Percentiles rank a stretch among this genome's conserved stretches.
These are phyloP conservation scores for Xylaria grammica DNA, from an alignment of 495 filamentous ascomycete genomes.

Conservation along the genomic window DNA sequence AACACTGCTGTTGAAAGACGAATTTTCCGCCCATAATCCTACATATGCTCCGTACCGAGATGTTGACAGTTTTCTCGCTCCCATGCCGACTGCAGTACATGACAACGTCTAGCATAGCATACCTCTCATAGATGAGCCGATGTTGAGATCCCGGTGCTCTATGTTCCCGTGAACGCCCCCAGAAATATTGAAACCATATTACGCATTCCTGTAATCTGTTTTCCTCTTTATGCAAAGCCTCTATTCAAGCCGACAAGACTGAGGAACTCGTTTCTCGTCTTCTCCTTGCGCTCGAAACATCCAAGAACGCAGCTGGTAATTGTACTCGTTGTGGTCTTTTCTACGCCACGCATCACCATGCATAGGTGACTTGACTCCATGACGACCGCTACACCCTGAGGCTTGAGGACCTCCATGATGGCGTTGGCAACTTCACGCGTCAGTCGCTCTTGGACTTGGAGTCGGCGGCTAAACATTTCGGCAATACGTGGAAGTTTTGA, in stretches of 20 bases:
- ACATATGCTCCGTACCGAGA: slow-evolving; percentile 16
- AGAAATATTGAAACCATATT: not conserved
- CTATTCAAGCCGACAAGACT: slow-evolving; percentile 73
- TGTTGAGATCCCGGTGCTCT: slow-evolving; percentile 38
- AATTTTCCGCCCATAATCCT: slow-evolving; percentile 15
- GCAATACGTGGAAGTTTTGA: slow-evolving; percentile 95
- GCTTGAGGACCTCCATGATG: slow-evolving; percentile 88
- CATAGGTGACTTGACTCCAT: slow-evolving; percentile 98
- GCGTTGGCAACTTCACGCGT: slow-evolving; percentile 97
- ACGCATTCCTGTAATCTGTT: not conserved
- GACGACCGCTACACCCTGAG: slow-evolving; percentile 93
- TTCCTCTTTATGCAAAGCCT: slow-evolving; percentile 30
- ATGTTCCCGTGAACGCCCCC: slow-evolving; percentile 11
- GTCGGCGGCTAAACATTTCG: slow-evolving; percentile 91
- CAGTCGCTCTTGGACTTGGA: slow-evolving; percentile 94
- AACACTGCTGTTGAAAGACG: slow-evolving; percentile 24
- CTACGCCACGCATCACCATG: slow-evolving; percentile 95
- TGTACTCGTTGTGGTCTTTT: slow-evolving; percentile 85
- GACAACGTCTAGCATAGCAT: not conserved
- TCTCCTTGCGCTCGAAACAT: slow-evolving; percentile 88
- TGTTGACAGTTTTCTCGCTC: slow-evolving; percentile 26
- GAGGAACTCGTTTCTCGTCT: slow-evolving; percentile 93
- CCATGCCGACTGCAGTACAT: slow-evolving; percentile 13
- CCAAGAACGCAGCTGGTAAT: slow-evolving; percentile 97
- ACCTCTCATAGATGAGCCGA: slow-evolving; percentile 27